phyloP scores from a whole-genome alignment of 1,139 yeast genomes.

The Tardiomyces depauwii region DNA sequence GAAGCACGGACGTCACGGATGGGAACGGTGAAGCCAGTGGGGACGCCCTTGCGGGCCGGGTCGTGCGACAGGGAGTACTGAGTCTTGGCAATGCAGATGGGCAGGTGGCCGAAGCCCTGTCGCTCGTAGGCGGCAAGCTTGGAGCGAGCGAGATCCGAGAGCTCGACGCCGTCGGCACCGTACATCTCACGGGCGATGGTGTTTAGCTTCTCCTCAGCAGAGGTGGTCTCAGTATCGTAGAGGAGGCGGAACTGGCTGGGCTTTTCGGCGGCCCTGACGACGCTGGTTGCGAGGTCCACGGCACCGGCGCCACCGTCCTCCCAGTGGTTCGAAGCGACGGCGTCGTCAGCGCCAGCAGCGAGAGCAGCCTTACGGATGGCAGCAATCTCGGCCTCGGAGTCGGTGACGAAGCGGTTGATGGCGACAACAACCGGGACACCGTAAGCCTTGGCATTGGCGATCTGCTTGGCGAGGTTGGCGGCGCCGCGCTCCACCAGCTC shows the following conservation, averaged over 20 bases:
- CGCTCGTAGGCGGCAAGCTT: conserved; percentile 74
- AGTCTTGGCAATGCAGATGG: conserved; percentile 95
- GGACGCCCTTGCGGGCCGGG: conserved; percentile 87
- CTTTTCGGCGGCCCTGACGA: conserved; percentile 45
- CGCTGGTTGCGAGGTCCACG: conserved; percentile 74
- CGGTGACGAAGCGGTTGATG: conserved; percentile 83
- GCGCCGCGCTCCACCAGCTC: conserved; percentile 81
- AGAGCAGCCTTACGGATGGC: conserved; percentile 74
- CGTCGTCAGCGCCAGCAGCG: conserved; percentile 89
- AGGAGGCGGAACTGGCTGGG: conserved; percentile 62
- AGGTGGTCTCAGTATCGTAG: conserved; percentile 52
- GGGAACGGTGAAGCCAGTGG: conserved; percentile 90
- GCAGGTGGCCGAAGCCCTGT: conserved; percentile 88
- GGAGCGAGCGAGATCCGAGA: conserved; percentile 72
- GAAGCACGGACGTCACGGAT: conserved; percentile 90
- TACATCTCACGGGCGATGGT: conserved; percentile 85
- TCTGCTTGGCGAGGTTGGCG: conserved; percentile 84
- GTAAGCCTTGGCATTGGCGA: conserved; percentile 71
- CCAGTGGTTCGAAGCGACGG: conserved; percentile 94
- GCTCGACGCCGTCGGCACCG: conserved; percentile 87
- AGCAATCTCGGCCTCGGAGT: conserved; percentile 72
- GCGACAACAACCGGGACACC: conserved; percentile 95
- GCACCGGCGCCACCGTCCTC: conserved; percentile 98
- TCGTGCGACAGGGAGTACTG: conserved; percentile 95
- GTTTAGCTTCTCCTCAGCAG: conserved; percentile 79